Conservation (phyloP, 768 basidiomycete genomes). For the Panaeolus papilionaceus region DNA sequence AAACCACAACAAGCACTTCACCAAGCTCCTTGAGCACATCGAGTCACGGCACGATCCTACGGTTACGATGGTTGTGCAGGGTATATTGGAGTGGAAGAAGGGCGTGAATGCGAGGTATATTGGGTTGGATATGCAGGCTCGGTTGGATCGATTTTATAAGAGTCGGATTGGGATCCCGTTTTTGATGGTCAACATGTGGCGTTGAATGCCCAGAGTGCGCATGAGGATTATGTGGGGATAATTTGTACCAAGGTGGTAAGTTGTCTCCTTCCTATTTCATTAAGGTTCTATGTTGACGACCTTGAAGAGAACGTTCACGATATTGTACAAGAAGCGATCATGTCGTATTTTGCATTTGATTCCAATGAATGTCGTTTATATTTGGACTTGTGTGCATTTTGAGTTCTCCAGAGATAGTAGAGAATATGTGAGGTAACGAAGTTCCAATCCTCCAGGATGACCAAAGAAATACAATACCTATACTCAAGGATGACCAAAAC, state of each 20-base stretch:
- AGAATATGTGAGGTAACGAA: too few relatives aligned
- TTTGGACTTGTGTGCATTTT: too few relatives aligned
- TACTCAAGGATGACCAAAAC: too few relatives aligned
- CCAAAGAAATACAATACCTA: too few relatives aligned
- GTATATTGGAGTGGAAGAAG: slow-evolving; percentile 95
- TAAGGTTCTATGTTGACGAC: too few relatives aligned
- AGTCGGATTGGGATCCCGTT: slow-evolving; percentile 96
- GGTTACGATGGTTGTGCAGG: slow-evolving; percentile 95
- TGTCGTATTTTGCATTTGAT: too few relatives aligned
- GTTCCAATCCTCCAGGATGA: too few relatives aligned
- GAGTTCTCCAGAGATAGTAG: too few relatives aligned
- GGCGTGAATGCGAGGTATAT: slow-evolving; percentile 71
- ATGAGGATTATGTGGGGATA: slow-evolving; percentile 94
- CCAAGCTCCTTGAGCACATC: slow-evolving; percentile 84
- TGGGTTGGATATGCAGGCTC: slow-evolving; percentile 89
- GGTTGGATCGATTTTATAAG: slow-evolving; percentile 98
- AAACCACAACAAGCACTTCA: slow-evolving; percentile 93
- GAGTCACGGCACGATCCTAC: slow-evolving; percentile 97
- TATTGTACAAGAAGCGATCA: slow-evolving; percentile 95
- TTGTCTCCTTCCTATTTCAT: too few relatives aligned
- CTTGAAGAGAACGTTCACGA: slow-evolving; percentile 98
- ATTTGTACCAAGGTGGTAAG: slow-evolving; percentile 94
- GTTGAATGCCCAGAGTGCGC: slow-evolving; percentile 88
- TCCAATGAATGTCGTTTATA: too few relatives aligned
- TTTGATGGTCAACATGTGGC: slow-evolving; percentile 99